phyloP scores from a whole-genome alignment of 2,329 filamentous ascomycete genomes.

The Gremmenia infestans region DNA sequence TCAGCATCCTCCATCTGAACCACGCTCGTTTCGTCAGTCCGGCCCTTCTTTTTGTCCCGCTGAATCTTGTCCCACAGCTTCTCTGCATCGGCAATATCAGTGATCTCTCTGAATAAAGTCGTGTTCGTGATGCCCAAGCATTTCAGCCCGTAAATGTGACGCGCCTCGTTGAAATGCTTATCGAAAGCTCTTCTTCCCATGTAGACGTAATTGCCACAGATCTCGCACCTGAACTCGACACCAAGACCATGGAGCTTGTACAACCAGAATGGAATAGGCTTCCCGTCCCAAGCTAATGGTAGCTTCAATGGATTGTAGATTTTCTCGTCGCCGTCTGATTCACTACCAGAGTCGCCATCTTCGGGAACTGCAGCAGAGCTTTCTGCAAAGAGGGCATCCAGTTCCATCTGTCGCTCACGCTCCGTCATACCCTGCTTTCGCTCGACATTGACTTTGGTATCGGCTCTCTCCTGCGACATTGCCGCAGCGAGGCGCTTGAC shows the following conservation, averaged over 20 bases:
- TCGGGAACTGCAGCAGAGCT: slow-evolving; percentile 36
- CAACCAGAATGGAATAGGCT: slow-evolving; percentile 97
- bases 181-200: slow-evolving; percentile 95
- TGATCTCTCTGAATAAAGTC: slow-evolving; percentile 89
- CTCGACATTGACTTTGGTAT: slow-evolving; percentile 92
- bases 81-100: slow-evolving; percentile 81
- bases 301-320: slow-evolving; percentile 97
- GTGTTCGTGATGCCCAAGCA: slow-evolving; percentile 92
- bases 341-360: slow-evolving; percentile 52
- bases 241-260: slow-evolving; percentile 95
- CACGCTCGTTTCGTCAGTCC: slow-evolving; percentile 72
- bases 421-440: slow-evolving; percentile 97
- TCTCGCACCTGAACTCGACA: slow-evolving; percentile 91
- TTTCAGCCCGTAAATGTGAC: slow-evolving; percentile 90
- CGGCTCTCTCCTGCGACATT: slow-evolving; percentile 82
- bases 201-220: slow-evolving; percentile 98
- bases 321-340: slow-evolving; percentile 73
- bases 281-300: slow-evolving; percentile 95
- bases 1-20: slow-evolving; percentile 98
- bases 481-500: slow-evolving; percentile 73
- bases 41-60: slow-evolving; percentile 73
- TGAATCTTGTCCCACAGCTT: slow-evolving; percentile 92
- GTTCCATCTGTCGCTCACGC: slow-evolving; percentile 86
- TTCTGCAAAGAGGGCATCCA: slow-evolving; percentile 76
- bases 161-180: slow-evolving; percentile 94